Percentiles rank a stretch among this genome's conserved stretches.
Evolutionary conservation across 192 early-diverging fungal species (phyloP).

Genomic region (Backusella circina): DNA sequence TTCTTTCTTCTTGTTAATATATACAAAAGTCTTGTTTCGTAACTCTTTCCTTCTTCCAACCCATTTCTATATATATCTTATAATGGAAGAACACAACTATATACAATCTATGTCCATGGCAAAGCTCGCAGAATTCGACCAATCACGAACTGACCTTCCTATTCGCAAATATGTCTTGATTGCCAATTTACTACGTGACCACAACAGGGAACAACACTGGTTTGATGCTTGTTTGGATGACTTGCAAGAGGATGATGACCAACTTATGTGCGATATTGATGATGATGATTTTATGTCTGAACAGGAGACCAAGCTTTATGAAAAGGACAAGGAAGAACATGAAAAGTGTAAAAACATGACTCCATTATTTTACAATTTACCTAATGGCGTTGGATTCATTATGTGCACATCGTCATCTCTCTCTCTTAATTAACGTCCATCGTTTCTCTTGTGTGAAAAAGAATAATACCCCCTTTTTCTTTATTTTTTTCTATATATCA

Average conservation of each 20-base stretch:
- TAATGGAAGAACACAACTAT: background rate
- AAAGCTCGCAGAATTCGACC: background rate
- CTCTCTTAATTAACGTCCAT: background rate
- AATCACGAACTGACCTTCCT: constrained; percentile 5
- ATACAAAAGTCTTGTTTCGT: background rate
- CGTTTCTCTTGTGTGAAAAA: background rate
- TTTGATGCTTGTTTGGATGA: constrained; percentile 4
- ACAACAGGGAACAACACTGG: background rate
- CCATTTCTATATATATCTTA: background rate
- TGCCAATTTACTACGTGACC: constrained; percentile 2
- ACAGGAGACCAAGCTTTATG: background rate
- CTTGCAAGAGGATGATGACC: background rate
- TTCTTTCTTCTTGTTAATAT: background rate
- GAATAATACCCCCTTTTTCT: background rate
- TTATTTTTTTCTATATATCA: background rate
- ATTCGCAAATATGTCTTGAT: constrained; percentile 14
- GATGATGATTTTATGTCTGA: background rate
- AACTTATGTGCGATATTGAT: background rate
- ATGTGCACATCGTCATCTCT: background rate
- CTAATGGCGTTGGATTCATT: background rate
- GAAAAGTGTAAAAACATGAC: background rate
- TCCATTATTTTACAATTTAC: background rate
- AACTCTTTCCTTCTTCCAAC: background rate
- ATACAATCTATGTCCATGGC: background rate
- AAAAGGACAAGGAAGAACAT: background rate